Evolutionary conservation across 2,329 filamentous ascomycete species (phyloP), one percentile per base, ranked within the genome.

Genomic region (Rutstroemia sp.): DNA sequence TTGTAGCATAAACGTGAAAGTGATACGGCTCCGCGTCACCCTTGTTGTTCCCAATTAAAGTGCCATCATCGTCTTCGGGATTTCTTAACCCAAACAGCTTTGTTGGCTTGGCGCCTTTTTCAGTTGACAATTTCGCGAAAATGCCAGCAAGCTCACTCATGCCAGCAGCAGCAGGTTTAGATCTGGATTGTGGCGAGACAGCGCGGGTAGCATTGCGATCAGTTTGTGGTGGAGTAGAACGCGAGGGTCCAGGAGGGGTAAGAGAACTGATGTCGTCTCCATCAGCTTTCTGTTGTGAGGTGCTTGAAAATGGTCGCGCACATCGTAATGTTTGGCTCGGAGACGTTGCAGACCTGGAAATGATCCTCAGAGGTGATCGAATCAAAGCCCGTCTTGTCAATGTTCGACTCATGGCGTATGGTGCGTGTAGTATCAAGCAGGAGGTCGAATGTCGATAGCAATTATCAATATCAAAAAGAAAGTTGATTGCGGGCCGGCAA

Each of bases 1-100:
- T 95, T 71, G 88, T 86, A 27, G 87, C 76, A 73, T 84, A 92
- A 70, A 99, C 78, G 75, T 96, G 89, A 61, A 99, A 80, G 71
- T 95, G 90, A 75, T 90, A 90, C 2, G 88, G 86, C 68, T 87
- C 81, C 39, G 71, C 63, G 51, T 75, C 68, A 46, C 76, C 73
- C 2, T 57, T 61, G 4, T 63, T n/a, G 4, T 55, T 56, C 9
- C 17, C 61, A 39, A 65, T 47, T 34, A 65, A 54, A 12, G 65
- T 52, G 64, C 67, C 60, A 51, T 55, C 50, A 34, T 34, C 30
- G 9, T 34, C 23, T 23, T 23, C 30, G 9, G 30, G 3, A 14
- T 34, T 10, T 34, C 4, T 4, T 34, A 9, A 34, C 30, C 12
- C 30, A 34, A 34, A 34, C 30, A 34, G 8, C 30, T 34, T 34